Conservation (phyloP, 257 asterid genomes). For the Henckelia pumila region DNA sequence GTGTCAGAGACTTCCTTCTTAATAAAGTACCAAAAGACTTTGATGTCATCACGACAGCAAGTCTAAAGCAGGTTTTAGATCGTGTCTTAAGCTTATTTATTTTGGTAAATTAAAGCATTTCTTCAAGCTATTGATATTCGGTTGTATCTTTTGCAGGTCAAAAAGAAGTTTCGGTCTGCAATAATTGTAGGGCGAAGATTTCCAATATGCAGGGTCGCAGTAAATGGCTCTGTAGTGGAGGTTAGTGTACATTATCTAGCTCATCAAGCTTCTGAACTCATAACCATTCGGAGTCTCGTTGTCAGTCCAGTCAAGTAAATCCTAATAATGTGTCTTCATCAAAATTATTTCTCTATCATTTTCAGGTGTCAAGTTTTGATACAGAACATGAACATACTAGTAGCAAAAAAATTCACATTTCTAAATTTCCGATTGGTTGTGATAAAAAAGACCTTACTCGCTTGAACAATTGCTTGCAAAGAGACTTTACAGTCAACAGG, state of each 20-base stretch:
- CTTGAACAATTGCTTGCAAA: constrained; percentile 70
- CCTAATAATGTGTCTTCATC: constrained; percentile 10
- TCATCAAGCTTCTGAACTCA: constrained; percentile 20
- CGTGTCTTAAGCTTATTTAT: constrained; percentile 25
- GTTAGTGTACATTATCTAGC: constrained; percentile 42
- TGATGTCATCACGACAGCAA: constrained; percentile 82
- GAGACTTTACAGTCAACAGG: constrained; percentile 97
- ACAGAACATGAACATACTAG: constrained; percentile 42
- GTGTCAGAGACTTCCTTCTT: constrained; percentile 90
- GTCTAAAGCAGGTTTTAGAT: constrained; percentile 52
- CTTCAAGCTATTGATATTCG: constrained; percentile 23
- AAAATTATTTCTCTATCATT: constrained; percentile 14
- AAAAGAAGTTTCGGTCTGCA: constrained; percentile 41
- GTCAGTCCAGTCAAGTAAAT: constrained; percentile 9
- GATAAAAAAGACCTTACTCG: constrained; percentile 49
- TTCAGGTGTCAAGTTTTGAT: constrained; percentile 86
- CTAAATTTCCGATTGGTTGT: constrained; percentile 48
- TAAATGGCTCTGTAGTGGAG: constrained; percentile 65
- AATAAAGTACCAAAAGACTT: constrained; percentile 83
- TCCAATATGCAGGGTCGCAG: constrained; percentile 74
- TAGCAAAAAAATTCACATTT: constrained; percentile 23
- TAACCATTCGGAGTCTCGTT: constrained; percentile 14
- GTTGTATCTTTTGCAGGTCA: constrained; percentile 46
- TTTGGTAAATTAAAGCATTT: constrained; percentile 3
- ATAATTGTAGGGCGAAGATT: constrained; percentile 65